phyloP scores from a whole-genome alignment of 2,329 filamentous ascomycete genomes.

The Aphanocladium album region DNA sequence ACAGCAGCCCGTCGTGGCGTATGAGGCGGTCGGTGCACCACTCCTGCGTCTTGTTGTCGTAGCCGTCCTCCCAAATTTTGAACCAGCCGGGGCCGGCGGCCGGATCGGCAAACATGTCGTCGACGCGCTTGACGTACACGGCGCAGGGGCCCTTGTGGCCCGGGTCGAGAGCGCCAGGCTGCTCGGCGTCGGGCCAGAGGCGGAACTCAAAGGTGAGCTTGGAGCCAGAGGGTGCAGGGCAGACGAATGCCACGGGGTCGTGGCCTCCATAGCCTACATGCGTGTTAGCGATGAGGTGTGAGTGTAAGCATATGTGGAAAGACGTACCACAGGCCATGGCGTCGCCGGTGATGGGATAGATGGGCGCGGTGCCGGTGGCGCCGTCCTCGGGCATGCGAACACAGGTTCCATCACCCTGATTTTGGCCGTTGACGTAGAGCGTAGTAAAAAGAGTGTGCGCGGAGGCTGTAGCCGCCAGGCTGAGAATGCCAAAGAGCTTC shows the following conservation, averaged over 20 bases:
- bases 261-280: constrained; percentile 38
- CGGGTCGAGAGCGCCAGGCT: constrained; percentile 52
- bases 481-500: constrained; percentile 29
- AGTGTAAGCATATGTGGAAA: background rate
- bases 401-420: constrained; percentile 67
- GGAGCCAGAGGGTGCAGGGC: constrained; percentile 45
- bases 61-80: constrained; percentile 70
- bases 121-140: constrained; percentile 68
- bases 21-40: constrained; percentile 72
- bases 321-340: constrained; percentile 67
- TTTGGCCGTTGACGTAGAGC: constrained; percentile 54
- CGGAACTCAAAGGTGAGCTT: constrained; percentile 64
- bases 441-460: constrained; percentile 62
- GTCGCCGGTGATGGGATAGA: constrained; percentile 50
- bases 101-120: constrained; percentile 44
- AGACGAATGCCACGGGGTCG: constrained; percentile 42
- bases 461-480: constrained; percentile 32
- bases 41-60: constrained; percentile 46
- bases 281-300: background rate
- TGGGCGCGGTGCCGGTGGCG: constrained; percentile 49
- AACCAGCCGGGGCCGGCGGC: constrained; percentile 67
- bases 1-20: constrained; percentile 57
- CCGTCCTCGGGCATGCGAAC: constrained; percentile 59
- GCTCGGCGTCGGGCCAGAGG: constrained; percentile 49
- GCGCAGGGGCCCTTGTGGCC: constrained; percentile 65